A percentile compares a stretch with the other conserved stretches of the same genome.
phyloP scores from a whole-genome alignment of 495 filamentous ascomycete genomes.

The Neurospora sp. region DNA sequence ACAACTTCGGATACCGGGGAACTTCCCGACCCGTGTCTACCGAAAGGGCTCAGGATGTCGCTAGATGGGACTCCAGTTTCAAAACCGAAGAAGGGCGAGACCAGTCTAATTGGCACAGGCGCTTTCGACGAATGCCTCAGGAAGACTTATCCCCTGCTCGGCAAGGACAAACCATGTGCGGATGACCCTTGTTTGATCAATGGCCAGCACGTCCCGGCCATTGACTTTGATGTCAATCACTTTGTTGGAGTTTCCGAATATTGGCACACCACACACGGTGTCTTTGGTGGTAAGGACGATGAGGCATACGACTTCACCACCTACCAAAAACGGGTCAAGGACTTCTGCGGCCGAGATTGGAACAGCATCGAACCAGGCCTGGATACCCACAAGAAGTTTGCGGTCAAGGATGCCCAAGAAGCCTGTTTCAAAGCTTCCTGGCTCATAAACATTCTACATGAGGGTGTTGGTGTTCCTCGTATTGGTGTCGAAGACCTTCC shows the following conservation, averaged over 20 bases:
- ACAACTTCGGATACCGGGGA: slow-evolving; percentile 46
- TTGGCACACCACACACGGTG: slow-evolving; percentile 96
- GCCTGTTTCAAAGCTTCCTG: slow-evolving; percentile 97
- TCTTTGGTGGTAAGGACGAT: slow-evolving; percentile 76
- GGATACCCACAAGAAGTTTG: slow-evolving; percentile 40
- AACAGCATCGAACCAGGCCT: slow-evolving; percentile 55
- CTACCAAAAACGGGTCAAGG: slow-evolving; percentile 75
- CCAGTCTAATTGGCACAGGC: slow-evolving; percentile 67
- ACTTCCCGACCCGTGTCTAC: slow-evolving; percentile 86
- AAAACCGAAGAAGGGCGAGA: slow-evolving; percentile 16
- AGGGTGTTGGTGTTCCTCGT: slow-evolving; percentile 91
- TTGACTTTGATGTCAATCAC: slow-evolving; percentile 96
- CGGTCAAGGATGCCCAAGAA: slow-evolving; percentile 62
- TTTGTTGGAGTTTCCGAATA: slow-evolving; percentile 98
- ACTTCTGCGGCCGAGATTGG: slow-evolving; percentile 85
- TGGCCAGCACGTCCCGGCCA: slow-evolving; percentile 83
- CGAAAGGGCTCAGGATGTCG: slow-evolving; percentile 60
- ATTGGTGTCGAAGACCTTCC: slow-evolving; percentile 59
- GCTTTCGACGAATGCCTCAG: slow-evolving; percentile 76
- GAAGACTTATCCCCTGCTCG: slow-evolving; percentile 74
- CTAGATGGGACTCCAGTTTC: slow-evolving; percentile 45
- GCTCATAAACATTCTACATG: slow-evolving; percentile 92
- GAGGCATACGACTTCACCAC: slow-evolving; percentile 85
- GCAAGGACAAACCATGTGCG: slow-evolving; percentile 76
- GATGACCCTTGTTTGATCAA: slow-evolving; percentile 82